Percentiles rank a stretch among this genome's conserved stretches.
These are phyloP conservation scores for Proliferodiscus dingleyae DNA, from an alignment of 2,329 filamentous ascomycete genomes.

Conservation along the genomic window DNA sequence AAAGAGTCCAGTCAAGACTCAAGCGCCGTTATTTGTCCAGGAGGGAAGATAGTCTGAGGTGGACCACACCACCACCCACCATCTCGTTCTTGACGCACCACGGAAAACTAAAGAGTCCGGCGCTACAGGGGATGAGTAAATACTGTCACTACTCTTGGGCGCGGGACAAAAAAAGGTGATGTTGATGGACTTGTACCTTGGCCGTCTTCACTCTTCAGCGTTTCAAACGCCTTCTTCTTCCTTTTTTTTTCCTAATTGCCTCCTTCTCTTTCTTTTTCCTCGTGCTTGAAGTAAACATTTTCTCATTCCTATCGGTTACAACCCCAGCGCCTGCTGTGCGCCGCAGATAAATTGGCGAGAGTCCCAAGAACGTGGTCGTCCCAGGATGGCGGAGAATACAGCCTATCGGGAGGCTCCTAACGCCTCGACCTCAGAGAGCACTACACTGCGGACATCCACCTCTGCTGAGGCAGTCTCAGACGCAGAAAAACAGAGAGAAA, in stretches of 20 bases:
- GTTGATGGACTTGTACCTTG: neutral
- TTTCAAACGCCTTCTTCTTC: neutral
- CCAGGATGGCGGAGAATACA: neutral
- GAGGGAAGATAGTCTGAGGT: too few species aligned
- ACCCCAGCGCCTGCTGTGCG: neutral
- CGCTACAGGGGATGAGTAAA: neutral
- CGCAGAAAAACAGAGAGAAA: slow-evolving; percentile 39
- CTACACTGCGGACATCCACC: slow-evolving; percentile 12
- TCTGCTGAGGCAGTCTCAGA: slow-evolving; percentile 19
- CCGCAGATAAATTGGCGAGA: neutral
- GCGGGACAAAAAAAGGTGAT: neutral
- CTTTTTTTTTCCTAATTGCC: neutral
- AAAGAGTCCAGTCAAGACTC: too few species aligned
- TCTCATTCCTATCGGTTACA: too few species aligned
- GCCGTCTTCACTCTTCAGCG: neutral
- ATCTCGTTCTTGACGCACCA: too few species aligned
- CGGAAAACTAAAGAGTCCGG: neutral
- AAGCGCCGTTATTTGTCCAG: too few species aligned
- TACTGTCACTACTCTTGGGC: neutral
- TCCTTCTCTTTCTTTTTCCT: too few species aligned
- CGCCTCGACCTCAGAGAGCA: slow-evolving; percentile 5
- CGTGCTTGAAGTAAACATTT: too few species aligned
- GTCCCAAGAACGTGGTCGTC: neutral
- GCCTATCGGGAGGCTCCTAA: slow-evolving; percentile 10
- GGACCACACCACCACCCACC: too few species aligned